Conservation (phyloP, 75 land plant genomes). For the Pinus taeda region DNA sequence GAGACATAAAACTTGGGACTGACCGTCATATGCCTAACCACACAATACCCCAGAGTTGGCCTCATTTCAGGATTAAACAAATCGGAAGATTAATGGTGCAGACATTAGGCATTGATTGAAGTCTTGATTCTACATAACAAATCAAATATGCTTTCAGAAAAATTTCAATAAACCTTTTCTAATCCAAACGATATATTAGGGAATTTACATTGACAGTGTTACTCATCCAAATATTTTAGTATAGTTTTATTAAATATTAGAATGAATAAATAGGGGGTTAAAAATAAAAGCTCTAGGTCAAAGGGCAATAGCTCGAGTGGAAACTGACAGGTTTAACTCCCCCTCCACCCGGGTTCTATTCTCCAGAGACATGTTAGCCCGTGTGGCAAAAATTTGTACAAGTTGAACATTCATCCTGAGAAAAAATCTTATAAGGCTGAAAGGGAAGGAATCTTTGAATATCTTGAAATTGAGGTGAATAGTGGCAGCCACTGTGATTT, state of each 20-base stretch:
- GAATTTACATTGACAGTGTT: background rate
- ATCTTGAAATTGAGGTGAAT: no score
- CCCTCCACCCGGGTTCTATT: no score
- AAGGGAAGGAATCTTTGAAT: no score
- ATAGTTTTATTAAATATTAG: background rate
- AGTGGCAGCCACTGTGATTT: no score
- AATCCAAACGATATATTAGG: no score
- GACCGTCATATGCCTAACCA: background rate
- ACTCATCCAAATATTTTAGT: background rate
- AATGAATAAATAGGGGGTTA: background rate
- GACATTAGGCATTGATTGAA: background rate
- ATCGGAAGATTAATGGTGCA: background rate
- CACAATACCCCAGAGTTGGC: background rate
- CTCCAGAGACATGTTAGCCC: no score
- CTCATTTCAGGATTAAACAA: background rate
- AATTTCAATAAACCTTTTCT: background rate
- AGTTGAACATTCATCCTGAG: no score
- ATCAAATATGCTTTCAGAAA: background rate
- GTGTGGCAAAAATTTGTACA: no score
- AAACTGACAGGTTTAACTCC: no score
- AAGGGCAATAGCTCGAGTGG: no score
- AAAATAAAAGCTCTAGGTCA: background rate
- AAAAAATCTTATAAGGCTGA: no score
- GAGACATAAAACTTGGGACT: background rate
- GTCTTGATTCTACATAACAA: background rate